Percentiles rank a stretch among this genome's conserved stretches.
Conservation (phyloP, 768 basidiomycete species). For the Hygrocybe coccinea region DNA sequence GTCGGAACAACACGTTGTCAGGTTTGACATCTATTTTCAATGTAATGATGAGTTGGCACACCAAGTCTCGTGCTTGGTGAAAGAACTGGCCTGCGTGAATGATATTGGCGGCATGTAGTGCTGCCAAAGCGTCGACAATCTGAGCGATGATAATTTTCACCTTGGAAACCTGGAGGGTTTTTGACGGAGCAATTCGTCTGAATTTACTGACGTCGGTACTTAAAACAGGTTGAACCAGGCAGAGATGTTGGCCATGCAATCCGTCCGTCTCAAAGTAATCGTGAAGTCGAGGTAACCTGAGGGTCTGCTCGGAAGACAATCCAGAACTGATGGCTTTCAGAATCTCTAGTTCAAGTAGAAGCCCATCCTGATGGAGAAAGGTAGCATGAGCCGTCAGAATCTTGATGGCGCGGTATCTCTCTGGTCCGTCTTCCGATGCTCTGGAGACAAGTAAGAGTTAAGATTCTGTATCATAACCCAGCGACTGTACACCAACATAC, state of each 20-base stretch:
- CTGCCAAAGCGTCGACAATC: conserved; percentile 10
- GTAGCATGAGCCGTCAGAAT: conserved; percentile 22
- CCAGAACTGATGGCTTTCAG: conserved; percentile 13
- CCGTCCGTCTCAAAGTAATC: conserved; percentile 16
- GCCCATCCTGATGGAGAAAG: background rate
- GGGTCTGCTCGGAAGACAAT: background rate
- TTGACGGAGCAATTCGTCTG: conserved; percentile 15
- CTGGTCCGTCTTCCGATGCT: background rate
- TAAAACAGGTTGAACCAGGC: conserved; percentile 17
- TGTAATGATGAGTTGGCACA: background rate
- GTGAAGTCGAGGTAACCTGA: conserved; percentile 15
- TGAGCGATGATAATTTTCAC: conserved; percentile 15
- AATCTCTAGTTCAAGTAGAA: conserved; percentile 14
- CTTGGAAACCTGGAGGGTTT: conserved; percentile 13
- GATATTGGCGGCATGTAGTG: conserved; percentile 17
- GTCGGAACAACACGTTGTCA: conserved; percentile 22
- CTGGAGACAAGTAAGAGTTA: background rate
- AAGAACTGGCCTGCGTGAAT: conserved; percentile 18
- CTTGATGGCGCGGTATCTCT: conserved; percentile 17
- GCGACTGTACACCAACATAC: too few species aligned
- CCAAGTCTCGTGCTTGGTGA: background rate
- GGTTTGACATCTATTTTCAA: conserved; percentile 21
- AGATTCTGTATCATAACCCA: background rate
- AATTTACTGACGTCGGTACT: conserved; percentile 19
- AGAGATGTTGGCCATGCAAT: conserved; percentile 17